Evolutionary conservation across 192 early-diverging fungal genomes (phyloP), one percentile per base, ranked within the genome.

Genomic region (Rhizophagus prolifer): DNA sequence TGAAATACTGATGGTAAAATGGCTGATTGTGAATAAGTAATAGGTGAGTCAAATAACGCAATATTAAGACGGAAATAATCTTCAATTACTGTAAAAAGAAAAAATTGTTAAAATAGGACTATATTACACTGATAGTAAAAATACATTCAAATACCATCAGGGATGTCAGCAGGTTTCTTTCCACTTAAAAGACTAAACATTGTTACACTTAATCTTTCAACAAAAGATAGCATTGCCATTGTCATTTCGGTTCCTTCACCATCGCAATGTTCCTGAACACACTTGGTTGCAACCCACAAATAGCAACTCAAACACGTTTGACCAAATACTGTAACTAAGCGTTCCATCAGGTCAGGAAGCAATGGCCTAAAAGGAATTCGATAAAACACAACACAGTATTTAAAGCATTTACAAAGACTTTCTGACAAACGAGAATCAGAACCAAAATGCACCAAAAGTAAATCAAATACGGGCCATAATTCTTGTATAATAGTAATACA

Each of bases 221-320:
- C 83, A 70, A 95, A 74, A 25, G 81, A 58, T 59, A 90, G 70
- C 46, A 75, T 30, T 31, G 74, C 36, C 41, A 93, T 83, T 69
- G 85, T 79, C 69, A 81, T 79, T 61, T 86, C 82, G 75, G 79
- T 83, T 47, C 77, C 77, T 41, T 87, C 88, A 75, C 90, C 88
- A 23, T 77, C 81, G 19, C 78, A 88, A 89, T 91, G 90, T 58
- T 89, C 87, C 14, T 87, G 79, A 19, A 96, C 86, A 77, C 89
- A 86, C 63, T 91, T 86, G 6, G 81, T 81, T 30, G 90, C 85
- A 2, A 93, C 88, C 97, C 97, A 98, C 65, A 98, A 81, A 75
- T 95, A 94, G 46, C 87, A 88, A 44, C 91, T 81, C 28, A 88
- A 44, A 1, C 88, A 86, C 4, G 91, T 91, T 69, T 86, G 84